Evolutionary conservation across 257 asterid species (phyloP), one percentile per base, ranked within the genome.

Genomic region (Thymus mandschuricus): DNA sequence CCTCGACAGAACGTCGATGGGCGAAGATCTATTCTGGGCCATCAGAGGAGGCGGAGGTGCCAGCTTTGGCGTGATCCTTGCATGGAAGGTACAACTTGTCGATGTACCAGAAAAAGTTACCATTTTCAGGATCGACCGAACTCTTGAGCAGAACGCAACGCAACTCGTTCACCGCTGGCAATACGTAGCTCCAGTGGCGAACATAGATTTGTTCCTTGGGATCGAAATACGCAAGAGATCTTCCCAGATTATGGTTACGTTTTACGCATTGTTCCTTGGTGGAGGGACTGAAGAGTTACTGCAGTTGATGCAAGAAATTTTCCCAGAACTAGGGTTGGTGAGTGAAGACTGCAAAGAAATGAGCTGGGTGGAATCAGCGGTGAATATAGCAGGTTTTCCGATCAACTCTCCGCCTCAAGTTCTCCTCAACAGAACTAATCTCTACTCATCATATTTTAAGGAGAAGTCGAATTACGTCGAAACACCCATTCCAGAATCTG

Each of bases 401-500:
- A 51, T 38, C 44, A 6, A 38, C 44, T 38, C 44, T 66, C 59
- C 6, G 0, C 33, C 68, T 8, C 40, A 62, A 31, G 15, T 7
- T 44, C 35, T 72, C 8, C 45, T 50, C 56, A 62, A 62, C 56
- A 62, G 56, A 51, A 28, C 46, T 3, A 31, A 35, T 21, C 7
- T 10, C 1, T 0, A 0, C 38, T 1, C 1, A 8, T 40, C 12
- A 0, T 60, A 7, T 15, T 72, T 60, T 54, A 72, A 61, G 51
- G 70, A 8, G 12, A 72, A 72, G 15, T 63, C 77, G 29, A 33
- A 70, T 11, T 58, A 56, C 5, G 68, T 59, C 5, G 21, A 45
- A 34, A 44, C 33, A n/a, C 75, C 74, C 11, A 56, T 70, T 46
- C 49, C 68, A 0, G 59, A 29, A 45, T 8, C 10, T 10, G 75